Conservation (phyloP, 2,329 filamentous ascomycete species). For the Arthrobotrys entomopaga region DNA sequence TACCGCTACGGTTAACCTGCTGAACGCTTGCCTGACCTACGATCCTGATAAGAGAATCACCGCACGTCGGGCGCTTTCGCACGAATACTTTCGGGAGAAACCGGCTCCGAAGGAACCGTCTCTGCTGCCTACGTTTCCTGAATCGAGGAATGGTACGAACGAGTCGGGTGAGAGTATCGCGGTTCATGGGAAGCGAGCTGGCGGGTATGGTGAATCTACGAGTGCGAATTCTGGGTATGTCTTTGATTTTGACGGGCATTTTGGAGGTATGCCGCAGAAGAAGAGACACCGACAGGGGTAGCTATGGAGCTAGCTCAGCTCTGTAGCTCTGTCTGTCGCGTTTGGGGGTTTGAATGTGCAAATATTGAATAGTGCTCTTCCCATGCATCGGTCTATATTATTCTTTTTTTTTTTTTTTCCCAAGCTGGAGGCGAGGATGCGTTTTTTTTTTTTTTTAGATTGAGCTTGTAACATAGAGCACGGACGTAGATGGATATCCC, state of each 20-base stretch:
- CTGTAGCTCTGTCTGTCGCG: not conserved
- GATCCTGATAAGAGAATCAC: constrained; percentile 89
- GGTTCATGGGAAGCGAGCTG: constrained; percentile 47
- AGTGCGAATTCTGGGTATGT: constrained; percentile 40
- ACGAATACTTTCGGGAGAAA: constrained; percentile 83
- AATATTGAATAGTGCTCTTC: not conserved
- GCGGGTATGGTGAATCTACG: constrained; percentile 30
- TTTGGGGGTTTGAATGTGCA: not conserved
- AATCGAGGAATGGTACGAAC: constrained; percentile 58
- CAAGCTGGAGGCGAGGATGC: too few relatives aligned
- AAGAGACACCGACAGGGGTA: constrained; percentile 50
- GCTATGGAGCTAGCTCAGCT: too few relatives aligned
- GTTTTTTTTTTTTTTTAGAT: too few relatives aligned
- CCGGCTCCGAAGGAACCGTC: constrained; percentile 60
- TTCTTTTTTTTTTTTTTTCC: too few relatives aligned
- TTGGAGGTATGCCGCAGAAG: constrained; percentile 52
- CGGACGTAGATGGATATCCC: too few relatives aligned
- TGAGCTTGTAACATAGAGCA: too few relatives aligned
- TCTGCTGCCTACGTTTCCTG: constrained; percentile 61
- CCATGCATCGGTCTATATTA: too few relatives aligned
- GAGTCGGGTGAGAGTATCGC: constrained; percentile 32
- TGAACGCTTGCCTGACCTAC: constrained; percentile 86
- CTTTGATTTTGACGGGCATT: constrained; percentile 53
- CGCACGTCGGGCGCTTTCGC: constrained; percentile 83
- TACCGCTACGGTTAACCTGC: constrained; percentile 68